phyloP scores from a whole-genome alignment of 2,329 filamentous ascomycete genomes.

The Fusarium sp. region DNA sequence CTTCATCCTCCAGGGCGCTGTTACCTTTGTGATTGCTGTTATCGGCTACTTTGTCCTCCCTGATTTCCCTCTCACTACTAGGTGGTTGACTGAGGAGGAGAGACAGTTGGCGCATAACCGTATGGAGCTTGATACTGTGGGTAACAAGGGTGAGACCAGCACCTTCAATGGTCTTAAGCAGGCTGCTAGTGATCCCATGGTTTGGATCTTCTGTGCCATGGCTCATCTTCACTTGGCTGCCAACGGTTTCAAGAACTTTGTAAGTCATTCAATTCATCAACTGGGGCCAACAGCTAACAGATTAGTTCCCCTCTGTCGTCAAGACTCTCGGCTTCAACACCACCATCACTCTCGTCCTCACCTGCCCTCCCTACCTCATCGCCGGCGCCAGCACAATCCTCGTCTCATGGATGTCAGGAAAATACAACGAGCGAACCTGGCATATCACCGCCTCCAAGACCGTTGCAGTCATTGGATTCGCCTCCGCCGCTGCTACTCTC shows the following conservation, averaged over 20 bases:
- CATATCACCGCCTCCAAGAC: conserved; percentile 56
- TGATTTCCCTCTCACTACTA: conserved; percentile 54
- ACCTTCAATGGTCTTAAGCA: conserved; percentile 55
- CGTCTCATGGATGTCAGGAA: conserved; percentile 52
- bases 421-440: conserved; percentile 58
- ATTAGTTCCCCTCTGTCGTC: conserved; percentile 40
- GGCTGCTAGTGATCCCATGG: conserved; percentile 55
- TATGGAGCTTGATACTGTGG: conserved; percentile 57
- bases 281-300: not conserved
- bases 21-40: conserved; percentile 43
- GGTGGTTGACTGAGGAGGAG: conserved; percentile 55
- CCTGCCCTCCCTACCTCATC: conserved; percentile 56
- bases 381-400: conserved; percentile 43
- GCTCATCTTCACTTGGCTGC: conserved; percentile 60
- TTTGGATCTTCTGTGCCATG: conserved; percentile 61
- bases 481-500: conserved; percentile 38
- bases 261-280: not conserved
- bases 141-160: conserved; percentile 51
- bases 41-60: conserved; percentile 44
- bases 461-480: conserved; percentile 47
- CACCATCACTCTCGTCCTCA: conserved; percentile 45
- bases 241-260: conserved; percentile 54
- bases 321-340: conserved; percentile 43
- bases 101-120: conserved; percentile 53
- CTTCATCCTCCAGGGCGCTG: conserved; percentile 72